Conservation (phyloP, 805 yeast genomes). For the Kodamaea neixiangensis region DNA sequence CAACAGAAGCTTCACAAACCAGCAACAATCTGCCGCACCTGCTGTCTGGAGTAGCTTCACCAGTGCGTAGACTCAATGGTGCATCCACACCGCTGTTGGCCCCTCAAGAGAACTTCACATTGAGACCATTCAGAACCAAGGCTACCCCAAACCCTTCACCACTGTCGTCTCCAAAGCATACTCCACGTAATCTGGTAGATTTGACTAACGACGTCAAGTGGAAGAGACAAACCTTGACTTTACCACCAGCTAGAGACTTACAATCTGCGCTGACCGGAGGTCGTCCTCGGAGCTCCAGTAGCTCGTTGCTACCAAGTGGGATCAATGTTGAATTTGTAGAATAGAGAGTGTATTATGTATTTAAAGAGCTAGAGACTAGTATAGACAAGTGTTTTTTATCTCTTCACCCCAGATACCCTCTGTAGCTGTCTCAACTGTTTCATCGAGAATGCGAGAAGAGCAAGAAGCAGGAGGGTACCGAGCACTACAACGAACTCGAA, state of each 20-base stretch:
- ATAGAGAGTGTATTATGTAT: constrained; percentile 9
- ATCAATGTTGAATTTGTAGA: constrained; percentile 33
- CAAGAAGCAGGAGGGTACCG: constrained; percentile 43
- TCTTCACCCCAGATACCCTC: constrained; percentile 58
- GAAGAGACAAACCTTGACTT: constrained; percentile 7
- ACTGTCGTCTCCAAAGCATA: constrained; percentile 35
- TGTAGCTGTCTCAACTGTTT: constrained; percentile 64
- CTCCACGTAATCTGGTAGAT: constrained; percentile 18
- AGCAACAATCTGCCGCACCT: constrained; percentile 6
- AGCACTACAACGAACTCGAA: constrained; percentile 48
- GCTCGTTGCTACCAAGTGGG: constrained; percentile 23
- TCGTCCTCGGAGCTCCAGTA: constrained; percentile 22
- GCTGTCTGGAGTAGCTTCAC: constrained; percentile 5
- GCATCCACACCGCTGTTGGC: constrained; percentile 4
- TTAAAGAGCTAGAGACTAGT: background rate
- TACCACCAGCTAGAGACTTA: constrained; percentile 2
- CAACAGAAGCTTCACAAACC: background rate
- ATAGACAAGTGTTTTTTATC: background rate
- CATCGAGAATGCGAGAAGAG: constrained; percentile 56
- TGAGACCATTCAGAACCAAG: constrained; percentile 44
- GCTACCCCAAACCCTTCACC: constrained; percentile 45
- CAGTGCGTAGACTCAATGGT: constrained; percentile 1
- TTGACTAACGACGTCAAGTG: constrained; percentile 11
- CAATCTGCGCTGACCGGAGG: background rate
- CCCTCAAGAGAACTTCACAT: constrained; percentile 32